These are phyloP conservation scores for Fomes fomentarius DNA, from an alignment of 1,284 basidiomycete species.

Conservation along the genomic window DNA sequence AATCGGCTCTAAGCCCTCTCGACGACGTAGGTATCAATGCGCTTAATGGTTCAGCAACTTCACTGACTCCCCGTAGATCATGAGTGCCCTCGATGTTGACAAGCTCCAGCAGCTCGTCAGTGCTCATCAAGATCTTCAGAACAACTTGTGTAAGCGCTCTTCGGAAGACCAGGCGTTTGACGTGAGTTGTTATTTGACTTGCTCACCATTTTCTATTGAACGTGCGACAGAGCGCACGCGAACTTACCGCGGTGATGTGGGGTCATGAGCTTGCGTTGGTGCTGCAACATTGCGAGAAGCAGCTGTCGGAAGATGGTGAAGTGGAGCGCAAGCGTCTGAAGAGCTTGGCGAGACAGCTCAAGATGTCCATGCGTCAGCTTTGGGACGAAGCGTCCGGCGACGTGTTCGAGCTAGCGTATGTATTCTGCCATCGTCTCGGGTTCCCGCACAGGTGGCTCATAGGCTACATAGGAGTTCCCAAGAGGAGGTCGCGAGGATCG, in stretches of 20 bases:
- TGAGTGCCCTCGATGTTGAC: conserved; percentile 52
- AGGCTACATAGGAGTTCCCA: conserved; percentile 59
- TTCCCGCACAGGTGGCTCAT: background rate
- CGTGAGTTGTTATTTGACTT: conserved; percentile 42
- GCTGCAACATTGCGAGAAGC: conserved; percentile 55
- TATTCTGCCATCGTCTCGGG: background rate
- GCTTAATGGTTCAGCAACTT: too few species aligned
- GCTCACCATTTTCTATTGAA: background rate
- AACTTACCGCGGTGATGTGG: conserved; percentile 71
- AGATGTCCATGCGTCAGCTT: conserved; percentile 60
- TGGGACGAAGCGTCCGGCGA: conserved; percentile 71
- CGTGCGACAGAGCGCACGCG: conserved; percentile 67
- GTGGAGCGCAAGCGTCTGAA: conserved; percentile 38
- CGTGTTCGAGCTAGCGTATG: conserved; percentile 78
- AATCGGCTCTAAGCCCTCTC: conserved; percentile 51
- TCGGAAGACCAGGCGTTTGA: conserved; percentile 80
- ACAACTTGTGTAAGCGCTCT: conserved; percentile 67
- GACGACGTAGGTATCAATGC: conserved; percentile 58
- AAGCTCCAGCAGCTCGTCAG: conserved; percentile 59
- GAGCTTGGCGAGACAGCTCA: conserved; percentile 57
- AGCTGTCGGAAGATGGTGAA: conserved; percentile 38
- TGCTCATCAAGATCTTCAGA: conserved; percentile 65
- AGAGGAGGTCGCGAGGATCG: conserved; percentile 67
- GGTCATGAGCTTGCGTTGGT: conserved; percentile 74
- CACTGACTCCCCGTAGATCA: conserved; percentile 47